Conservation (phyloP, 768 basidiomycete species). For the Podaxis pistillaris region DNA sequence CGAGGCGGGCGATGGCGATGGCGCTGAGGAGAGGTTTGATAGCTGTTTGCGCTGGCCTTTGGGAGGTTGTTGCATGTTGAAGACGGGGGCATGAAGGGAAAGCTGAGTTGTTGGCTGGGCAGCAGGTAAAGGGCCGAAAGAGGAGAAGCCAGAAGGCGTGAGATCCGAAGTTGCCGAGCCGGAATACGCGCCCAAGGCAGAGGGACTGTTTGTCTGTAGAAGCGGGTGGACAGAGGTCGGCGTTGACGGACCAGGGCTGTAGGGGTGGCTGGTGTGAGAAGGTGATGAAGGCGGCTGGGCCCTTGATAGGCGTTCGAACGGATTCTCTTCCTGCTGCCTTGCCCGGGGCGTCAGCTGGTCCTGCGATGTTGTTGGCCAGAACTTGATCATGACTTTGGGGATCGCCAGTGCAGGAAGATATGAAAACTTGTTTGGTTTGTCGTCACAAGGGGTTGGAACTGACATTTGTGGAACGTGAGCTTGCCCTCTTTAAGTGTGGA, state of each 20-base stretch:
- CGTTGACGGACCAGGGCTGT: slow-evolving; percentile 23
- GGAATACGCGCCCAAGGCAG: slow-evolving; percentile 28
- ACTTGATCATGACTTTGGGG: slow-evolving; percentile 52
- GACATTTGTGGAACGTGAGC: slow-evolving; percentile 16
- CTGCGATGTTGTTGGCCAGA: slow-evolving; percentile 55
- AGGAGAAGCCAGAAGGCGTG: slow-evolving; percentile 41
- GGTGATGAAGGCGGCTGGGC: no score
- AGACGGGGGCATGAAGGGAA: slow-evolving; percentile 83
- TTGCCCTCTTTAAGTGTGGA: not conserved
- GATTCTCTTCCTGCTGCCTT: slow-evolving; percentile 44
- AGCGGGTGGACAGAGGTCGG: slow-evolving; percentile 39
- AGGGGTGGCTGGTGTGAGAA: slow-evolving; percentile 12
- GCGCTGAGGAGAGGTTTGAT: slow-evolving; percentile 33
- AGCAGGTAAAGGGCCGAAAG: slow-evolving; percentile 48
- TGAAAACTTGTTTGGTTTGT: not conserved
- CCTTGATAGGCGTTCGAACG: slow-evolving; percentile 46
- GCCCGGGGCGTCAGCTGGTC: slow-evolving; percentile 66
- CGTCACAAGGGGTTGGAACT: not conserved
- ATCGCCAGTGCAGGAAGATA: slow-evolving; percentile 8
- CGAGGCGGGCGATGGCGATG: slow-evolving; percentile 40
- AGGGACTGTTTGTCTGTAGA: slow-evolving; percentile 27
- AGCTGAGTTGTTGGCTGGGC: slow-evolving; percentile 57
- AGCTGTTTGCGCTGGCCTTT: slow-evolving; percentile 25
- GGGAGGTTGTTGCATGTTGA: slow-evolving; percentile 73
- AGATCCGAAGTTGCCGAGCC: slow-evolving; percentile 40